These are phyloP conservation scores for Rubroboletus satanas DNA, from an alignment of 768 basidiomycete genomes.

Conservation along the genomic window DNA sequence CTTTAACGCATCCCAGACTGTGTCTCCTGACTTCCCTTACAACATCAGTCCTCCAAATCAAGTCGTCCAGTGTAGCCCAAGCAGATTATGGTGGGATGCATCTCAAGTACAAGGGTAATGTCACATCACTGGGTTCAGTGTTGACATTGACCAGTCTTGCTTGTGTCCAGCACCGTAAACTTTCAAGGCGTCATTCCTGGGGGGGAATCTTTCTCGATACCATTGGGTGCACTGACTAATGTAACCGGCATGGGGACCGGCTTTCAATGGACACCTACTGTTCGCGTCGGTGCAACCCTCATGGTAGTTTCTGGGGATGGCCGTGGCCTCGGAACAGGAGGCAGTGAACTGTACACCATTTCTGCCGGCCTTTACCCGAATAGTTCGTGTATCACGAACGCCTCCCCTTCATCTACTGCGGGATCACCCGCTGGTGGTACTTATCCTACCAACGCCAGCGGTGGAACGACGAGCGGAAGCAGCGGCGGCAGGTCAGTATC, in stretches of 20 bases:
- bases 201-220: slow-evolving; percentile 68
- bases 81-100: slow-evolving; percentile 64
- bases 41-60: slow-evolving; percentile 59
- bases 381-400: slow-evolving; percentile 50
- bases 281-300: slow-evolving; percentile 64
- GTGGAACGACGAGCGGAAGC: slow-evolving; percentile 29
- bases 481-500: slow-evolving; percentile 27
- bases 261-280: slow-evolving; percentile 62
- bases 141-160: neutral
- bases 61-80: slow-evolving; percentile 59
- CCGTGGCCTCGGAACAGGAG: slow-evolving; percentile 64
- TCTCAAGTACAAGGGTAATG: slow-evolving; percentile 51
- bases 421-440: slow-evolving; percentile 72
- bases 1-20: slow-evolving; percentile 47
- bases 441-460: slow-evolving; percentile 54
- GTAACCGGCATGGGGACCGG: slow-evolving; percentile 50
- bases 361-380: slow-evolving; percentile 46
- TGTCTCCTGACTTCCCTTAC: slow-evolving; percentile 55
- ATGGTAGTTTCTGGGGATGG: slow-evolving; percentile 64
- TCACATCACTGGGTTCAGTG: neutral
- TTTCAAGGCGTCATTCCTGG: slow-evolving; percentile 78
- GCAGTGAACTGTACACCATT: slow-evolving; percentile 58
- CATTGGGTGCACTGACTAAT: slow-evolving; percentile 45
- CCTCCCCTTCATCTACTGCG: slow-evolving; percentile 74
- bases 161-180: slow-evolving; percentile 42